phyloP scores from a whole-genome alignment of 169 alveolate species.

The Cryptosporidium tyzzeri region DNA sequence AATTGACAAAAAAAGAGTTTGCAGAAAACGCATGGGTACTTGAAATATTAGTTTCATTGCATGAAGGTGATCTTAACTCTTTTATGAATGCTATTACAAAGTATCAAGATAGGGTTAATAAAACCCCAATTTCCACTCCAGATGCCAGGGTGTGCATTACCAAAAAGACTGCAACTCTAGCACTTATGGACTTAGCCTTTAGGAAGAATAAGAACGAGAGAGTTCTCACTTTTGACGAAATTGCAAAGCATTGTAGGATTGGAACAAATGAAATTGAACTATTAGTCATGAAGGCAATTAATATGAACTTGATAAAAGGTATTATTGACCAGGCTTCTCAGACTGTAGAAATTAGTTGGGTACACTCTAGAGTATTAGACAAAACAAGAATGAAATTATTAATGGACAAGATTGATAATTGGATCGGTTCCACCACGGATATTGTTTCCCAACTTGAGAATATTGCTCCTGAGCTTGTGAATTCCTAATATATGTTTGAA shows the following conservation, averaged over 20 bases:
- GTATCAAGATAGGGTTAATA: conserved; percentile 25
- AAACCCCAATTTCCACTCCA: conserved; percentile 31
- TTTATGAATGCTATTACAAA: conserved; percentile 24
- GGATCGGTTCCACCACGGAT: conserved; percentile 79
- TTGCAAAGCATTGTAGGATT: conserved; percentile 68
- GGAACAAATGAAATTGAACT: conserved; percentile 81
- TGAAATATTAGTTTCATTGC: conserved; percentile 55
- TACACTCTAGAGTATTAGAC: conserved; percentile 83
- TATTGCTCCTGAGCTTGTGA: conserved; percentile 68
- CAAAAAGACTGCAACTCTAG: conserved; percentile 61
- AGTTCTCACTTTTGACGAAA: conserved; percentile 30
- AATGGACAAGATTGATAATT: conserved; percentile 79
- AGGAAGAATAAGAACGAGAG: conserved; percentile 51
- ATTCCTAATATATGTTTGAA: conserved; percentile 1
- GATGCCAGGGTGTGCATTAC: conserved; percentile 44
- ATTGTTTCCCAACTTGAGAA: conserved; percentile 42
- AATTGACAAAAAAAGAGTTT: neutral
- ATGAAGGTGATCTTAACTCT: conserved; percentile 55
- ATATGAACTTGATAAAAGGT: conserved; percentile 84
- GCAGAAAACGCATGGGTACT: conserved; percentile 38
- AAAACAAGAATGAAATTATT: conserved; percentile 80
- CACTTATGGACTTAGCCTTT: conserved; percentile 69
- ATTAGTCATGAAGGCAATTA: conserved; percentile 87
- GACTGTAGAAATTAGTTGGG: conserved; percentile 83
- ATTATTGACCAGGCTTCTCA: conserved; percentile 84